Base-by-base conservation (phyloP, 495 filamentous ascomycete genomes). In the Penicillium malachiteum region DNA sequence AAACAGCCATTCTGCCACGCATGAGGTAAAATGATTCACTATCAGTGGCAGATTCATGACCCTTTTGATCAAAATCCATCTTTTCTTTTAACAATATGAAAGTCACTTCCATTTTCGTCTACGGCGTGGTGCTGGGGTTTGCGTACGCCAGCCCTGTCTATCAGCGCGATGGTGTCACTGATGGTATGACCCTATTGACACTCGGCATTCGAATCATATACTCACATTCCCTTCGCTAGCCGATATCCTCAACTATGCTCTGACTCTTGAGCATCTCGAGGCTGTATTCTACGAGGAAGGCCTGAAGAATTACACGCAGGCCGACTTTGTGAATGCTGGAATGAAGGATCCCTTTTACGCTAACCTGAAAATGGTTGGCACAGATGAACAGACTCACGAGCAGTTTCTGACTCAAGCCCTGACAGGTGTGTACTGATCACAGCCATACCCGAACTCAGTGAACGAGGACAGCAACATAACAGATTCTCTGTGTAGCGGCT, bases 341-440 rank as follows among this genome's bases (percentile, higher is more conserved):
- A 80, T 81, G 58, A 55, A 71, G 31, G 48, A 64, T 1, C 57
- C 72, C 10, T 79, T 85, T 63, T 84, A 81, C 64, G 65, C 67
- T 16, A 81, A 84, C 63, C 17, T 87, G 17, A 58, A 78, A 55
- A 63, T 68, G 49, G 73, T 87, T 52, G 76, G 73, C 18, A 59
- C 55, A 0, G 82, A 86, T 60, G 85, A 88, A 62, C 70, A 65
- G 41, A 75, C 77, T 0, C 85, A 87, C 60, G 84, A 83, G 52
- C 51, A 67, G 10, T 85, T 87, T 62, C 66, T 87, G 13, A 78
- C 78, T 30, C 43, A 62, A 5, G 81, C 81, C 16, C 68, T 84
- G 35, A 71, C 59, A 12, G 68, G 71, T 75, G 7, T 10, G 34
- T 13, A 37, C 21, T 26, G 21, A 26, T 26, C 5, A 37, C 34